phyloP scores from a whole-genome alignment of 345 rosid species.

The Syzygium jambos region DNA sequence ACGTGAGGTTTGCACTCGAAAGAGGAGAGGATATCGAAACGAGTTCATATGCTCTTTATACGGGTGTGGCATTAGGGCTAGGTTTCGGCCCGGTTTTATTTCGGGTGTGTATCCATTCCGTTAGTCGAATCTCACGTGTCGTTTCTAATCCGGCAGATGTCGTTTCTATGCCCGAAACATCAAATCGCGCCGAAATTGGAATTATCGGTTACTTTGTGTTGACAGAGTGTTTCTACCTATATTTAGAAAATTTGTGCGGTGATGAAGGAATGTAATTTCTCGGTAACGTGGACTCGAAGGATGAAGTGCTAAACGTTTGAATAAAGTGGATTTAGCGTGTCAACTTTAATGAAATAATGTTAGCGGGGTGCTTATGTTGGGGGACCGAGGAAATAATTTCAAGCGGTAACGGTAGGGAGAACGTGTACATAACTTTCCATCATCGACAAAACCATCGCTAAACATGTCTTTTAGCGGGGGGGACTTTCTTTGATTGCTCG shows the following conservation, averaged over 20 bases:
- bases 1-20: fast-evolving
- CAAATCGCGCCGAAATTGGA: not conserved
- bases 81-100: fast-evolving
- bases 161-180: fast-evolving
- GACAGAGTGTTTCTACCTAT: fast-evolving
- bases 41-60: fast-evolving
- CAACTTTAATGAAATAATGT: not conserved
- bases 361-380: not conserved
- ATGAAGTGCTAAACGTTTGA: not conserved
- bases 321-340: not conserved
- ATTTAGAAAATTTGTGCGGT: not conserved
- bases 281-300: not conserved
- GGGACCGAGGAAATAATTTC: not conserved
- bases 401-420: not conserved
- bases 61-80: fast-evolving
- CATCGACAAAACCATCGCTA: not conserved
- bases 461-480: not conserved
- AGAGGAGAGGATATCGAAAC: not conserved
- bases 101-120: fast-evolving
- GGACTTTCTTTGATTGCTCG: not conserved
- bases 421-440: not conserved
- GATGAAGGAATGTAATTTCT: not conserved
- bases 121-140: not conserved
- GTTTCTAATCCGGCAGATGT: fast-evolving
- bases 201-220: fast-evolving